Conservation (phyloP, 768 basidiomycete species). For the Infundibulicybe gibba region DNA sequence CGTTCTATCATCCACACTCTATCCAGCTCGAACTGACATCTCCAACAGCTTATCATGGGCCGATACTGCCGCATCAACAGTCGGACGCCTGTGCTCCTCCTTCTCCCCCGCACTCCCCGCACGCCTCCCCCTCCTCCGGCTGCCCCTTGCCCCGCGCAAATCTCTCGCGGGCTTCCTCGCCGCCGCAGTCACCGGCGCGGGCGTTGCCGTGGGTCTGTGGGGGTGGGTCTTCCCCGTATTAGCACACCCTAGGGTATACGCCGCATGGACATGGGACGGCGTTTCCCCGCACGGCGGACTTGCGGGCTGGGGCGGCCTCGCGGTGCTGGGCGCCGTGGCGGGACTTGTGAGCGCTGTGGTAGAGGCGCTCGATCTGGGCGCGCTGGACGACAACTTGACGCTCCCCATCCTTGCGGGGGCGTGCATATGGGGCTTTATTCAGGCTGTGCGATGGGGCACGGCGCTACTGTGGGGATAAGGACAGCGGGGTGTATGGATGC, state of each 20-base stretch:
- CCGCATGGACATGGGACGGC: conserved; percentile 56
- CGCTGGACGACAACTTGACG: conserved; percentile 86
- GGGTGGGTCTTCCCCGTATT: conserved; percentile 50
- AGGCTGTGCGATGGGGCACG: conserved; percentile 5
- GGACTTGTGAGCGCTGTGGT: conserved; percentile 81
- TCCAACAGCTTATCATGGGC: conserved; percentile 84
- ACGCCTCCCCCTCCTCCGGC: conserved; percentile 36
- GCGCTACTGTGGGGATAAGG: too few species aligned
- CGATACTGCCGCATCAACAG: conserved; percentile 89
- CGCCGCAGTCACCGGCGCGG: conserved; percentile 67
- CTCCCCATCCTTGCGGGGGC: conserved; percentile 86
- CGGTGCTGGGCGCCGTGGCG: conserved; percentile 54
- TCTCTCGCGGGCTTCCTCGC: conserved; percentile 83
- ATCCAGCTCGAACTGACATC: not conserved
- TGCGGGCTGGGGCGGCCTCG: conserved; percentile 47
- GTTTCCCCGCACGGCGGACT: conserved; percentile 25
- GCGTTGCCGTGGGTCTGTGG: conserved; percentile 73
- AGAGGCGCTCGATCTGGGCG: conserved; percentile 87
- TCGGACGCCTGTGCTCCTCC: conserved; percentile 83
- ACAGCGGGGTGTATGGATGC: too few species aligned
- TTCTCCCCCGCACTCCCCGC: conserved; percentile 51
- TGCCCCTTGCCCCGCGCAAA: conserved; percentile 80
- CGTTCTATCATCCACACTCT: conserved; percentile 19
- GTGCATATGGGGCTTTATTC: conserved; percentile 40
- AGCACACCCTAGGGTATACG: conserved; percentile 14